phyloP scores from a whole-genome alignment of 2,329 filamentous ascomycete species.

The Xylariaceae sp. region DNA sequence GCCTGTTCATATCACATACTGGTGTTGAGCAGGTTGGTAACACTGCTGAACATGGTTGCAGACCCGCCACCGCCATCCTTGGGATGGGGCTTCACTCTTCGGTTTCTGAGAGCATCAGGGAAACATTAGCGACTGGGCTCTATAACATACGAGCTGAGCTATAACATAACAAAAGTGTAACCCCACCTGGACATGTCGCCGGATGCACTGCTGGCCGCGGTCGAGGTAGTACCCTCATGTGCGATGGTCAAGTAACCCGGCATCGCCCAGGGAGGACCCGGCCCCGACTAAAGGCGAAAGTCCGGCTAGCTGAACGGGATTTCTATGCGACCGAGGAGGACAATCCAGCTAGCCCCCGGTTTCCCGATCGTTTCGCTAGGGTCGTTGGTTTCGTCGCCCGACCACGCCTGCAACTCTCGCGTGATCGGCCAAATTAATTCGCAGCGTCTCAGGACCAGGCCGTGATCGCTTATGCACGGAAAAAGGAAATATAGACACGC shows the following conservation, averaged over 20 bases:
- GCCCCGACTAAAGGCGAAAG: not conserved
- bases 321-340: not conserved
- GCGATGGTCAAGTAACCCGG: conserved; percentile 50
- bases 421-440: not conserved
- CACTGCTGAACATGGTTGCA: conserved; percentile 83
- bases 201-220: conserved; percentile 31
- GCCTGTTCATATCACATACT: conserved; percentile 50
- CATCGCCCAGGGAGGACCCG: conserved; percentile 39
- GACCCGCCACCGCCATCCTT: conserved; percentile 70
- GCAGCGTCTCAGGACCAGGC: not conserved
- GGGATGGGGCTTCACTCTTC: conserved; percentile 53
- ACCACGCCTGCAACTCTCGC: conserved; percentile 2
- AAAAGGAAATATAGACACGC: not conserved
- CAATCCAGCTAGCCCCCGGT: not conserved
- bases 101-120: conserved; percentile 37
- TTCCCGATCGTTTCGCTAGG: not conserved
- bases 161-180: not conserved
- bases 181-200: conserved; percentile 48
- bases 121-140: conserved; percentile 1
- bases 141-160: not conserved
- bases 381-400: not conserved
- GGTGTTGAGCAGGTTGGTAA: conserved; percentile 93
- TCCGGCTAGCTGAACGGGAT: conserved; percentile 5
- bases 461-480: not conserved
- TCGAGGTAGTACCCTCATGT: conserved; percentile 41